phyloP scores from a whole-genome alignment of 2,329 filamentous ascomycete species.

The Zymoseptoria tritici region DNA sequence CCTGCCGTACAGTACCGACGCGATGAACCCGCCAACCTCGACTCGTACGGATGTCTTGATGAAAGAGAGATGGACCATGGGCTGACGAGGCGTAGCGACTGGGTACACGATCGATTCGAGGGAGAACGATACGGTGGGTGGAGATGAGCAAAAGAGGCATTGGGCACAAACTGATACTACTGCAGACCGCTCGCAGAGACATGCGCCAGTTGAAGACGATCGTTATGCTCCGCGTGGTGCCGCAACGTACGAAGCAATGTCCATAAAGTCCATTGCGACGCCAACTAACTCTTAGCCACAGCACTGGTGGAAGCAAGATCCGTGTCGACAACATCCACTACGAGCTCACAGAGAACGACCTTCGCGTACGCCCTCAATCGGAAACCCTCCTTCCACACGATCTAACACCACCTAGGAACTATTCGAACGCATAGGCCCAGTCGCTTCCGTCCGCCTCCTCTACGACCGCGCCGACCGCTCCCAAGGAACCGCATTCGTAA shows the following conservation, averaged over 20 bases:
- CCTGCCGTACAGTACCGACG: conserved; percentile 26
- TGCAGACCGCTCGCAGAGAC: conserved; percentile 15
- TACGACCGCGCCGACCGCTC: conserved; percentile 88
- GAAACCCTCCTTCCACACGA: neutral
- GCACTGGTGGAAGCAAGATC: conserved; percentile 47
- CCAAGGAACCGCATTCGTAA: conserved; percentile 76
- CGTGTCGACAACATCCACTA: conserved; percentile 89
- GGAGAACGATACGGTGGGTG: conserved; percentile 24
- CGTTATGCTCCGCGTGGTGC: conserved; percentile 14
- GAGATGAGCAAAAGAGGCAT: neutral
- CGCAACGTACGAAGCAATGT: conserved; percentile 9
- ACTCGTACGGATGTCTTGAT: conserved; percentile 49
- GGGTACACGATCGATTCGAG: conserved; percentile 60
- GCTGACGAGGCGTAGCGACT: conserved; percentile 55
- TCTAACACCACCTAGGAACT: conserved; percentile 53
- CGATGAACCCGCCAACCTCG: conserved; percentile 46
- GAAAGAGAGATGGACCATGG: conserved; percentile 4
- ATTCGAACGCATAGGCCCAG: conserved; percentile 68
- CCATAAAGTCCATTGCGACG: neutral
- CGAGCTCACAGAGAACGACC: conserved; percentile 76
- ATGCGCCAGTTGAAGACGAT: conserved; percentile 14
- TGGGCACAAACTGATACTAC: neutral
- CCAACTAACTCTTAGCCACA: conserved; percentile 2
- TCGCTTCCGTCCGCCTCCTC: conserved; percentile 60
- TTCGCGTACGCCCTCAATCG: conserved; percentile 51